phyloP scores from a whole-genome alignment of 768 basidiomycete species.

The Auriscalpium microsporum region DNA sequence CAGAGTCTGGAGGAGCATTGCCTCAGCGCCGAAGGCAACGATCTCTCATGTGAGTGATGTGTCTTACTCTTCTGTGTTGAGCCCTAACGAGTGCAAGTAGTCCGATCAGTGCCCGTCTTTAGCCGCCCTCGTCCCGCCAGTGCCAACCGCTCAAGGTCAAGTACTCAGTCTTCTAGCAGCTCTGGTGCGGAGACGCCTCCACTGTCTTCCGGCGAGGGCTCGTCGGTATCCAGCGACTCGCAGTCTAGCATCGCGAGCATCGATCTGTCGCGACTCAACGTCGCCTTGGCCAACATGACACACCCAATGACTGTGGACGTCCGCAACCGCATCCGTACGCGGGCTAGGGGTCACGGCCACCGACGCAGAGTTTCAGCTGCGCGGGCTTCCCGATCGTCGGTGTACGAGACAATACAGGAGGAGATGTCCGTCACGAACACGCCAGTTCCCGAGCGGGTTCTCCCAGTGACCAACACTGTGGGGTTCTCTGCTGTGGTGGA shows the following conservation, averaged over 20 bases:
- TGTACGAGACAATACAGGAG: slow-evolving; percentile 78
- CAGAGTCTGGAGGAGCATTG: slow-evolving; percentile 62
- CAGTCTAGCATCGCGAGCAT: slow-evolving; percentile 63
- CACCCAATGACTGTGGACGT: slow-evolving; percentile 36
- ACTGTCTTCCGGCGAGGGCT: slow-evolving; percentile 54
- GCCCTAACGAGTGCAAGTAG: slow-evolving; percentile 7
- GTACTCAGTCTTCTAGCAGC: slow-evolving; percentile 52
- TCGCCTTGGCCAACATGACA: slow-evolving; percentile 45
- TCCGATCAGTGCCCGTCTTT: slow-evolving; percentile 48
- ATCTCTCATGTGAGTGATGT: slow-evolving; percentile 40
- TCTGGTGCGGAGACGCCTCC: slow-evolving; percentile 68
- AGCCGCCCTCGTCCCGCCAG: slow-evolving; percentile 38
- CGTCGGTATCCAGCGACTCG: slow-evolving; percentile 61
- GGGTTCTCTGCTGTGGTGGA: slow-evolving; percentile 7
- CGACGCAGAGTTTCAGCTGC: slow-evolving; percentile 61
- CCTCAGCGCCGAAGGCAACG: slow-evolving; percentile 60
- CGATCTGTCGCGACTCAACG: slow-evolving; percentile 55
- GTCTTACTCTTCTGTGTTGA: background rate
- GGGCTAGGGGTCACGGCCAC: slow-evolving; percentile 59
- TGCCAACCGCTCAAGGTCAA: slow-evolving; percentile 50
- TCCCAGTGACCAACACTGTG: slow-evolving; percentile 2
- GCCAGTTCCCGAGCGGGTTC: slow-evolving; percentile 13
- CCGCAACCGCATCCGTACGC: slow-evolving; percentile 35
- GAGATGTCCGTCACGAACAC: slow-evolving; percentile 36
- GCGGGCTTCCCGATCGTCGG: slow-evolving; percentile 53